Evolutionary conservation across 257 asterid genomes (phyloP), one percentile per base, ranked within the genome.

Genomic region (Nicotiana benthamiana): DNA sequence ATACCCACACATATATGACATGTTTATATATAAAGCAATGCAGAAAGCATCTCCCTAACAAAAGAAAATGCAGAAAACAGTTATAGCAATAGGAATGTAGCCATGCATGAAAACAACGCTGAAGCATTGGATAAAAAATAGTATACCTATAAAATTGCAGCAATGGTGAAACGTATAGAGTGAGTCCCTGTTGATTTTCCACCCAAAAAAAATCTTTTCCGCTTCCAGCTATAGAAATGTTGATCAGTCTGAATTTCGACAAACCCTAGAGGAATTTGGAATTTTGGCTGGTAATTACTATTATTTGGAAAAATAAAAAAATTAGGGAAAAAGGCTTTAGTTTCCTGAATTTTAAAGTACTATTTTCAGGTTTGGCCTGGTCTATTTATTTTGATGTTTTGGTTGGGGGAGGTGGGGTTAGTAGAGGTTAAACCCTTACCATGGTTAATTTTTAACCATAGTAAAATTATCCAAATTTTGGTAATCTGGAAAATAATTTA

Each of bases 361-460:
- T 30, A 70, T 75, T 79, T 62, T 75, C 80, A 83, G 57, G 63
- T 83, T 57, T 79, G 26, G 77, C 85, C 60, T 87, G 79, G 80
- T 86, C 87, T 75, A 54, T 72, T 66, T 32, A 46, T 51, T 78
- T 26, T 66, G 78, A 52, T 74, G 43, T 53, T 32, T 80, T 48
- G 74, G 28, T 79, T 80, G 65, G 82, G 40, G 65, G 75, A 16
- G 43, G 64, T 16, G 30, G 83, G 36, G 57, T 81, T 83, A 59
- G 72, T 13, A 13, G 56, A 11, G 75, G 75, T 48, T 67, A 84
- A 87, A 89, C 87, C 86, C 86, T 70, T 86, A 83, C 83, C 83
- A 46, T 83, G 86, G 85, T 86, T 88, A 78, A 63, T 63, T 77
- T 83, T 24, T 85, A 62, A 84, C 81, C 65, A n/a, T 79, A 86